Conservation (phyloP, 2,329 filamentous ascomycete species). For the Trichoderma citrinoviride region DNA sequence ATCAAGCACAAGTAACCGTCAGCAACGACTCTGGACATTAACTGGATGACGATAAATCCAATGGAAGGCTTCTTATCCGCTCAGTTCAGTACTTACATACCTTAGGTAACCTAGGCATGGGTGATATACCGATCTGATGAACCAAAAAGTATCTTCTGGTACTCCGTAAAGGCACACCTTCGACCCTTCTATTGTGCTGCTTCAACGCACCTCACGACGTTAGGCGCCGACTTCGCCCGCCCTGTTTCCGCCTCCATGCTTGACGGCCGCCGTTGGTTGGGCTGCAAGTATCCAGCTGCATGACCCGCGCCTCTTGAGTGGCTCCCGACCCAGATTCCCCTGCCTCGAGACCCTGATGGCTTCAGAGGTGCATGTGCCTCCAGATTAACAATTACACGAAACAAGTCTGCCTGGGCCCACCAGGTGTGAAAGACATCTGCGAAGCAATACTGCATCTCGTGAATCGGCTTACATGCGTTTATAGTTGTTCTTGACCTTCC, state of each 20-base stretch:
- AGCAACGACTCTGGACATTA: no score
- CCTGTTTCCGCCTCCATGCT: not conserved
- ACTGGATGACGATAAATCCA: no score
- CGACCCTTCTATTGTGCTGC: no score
- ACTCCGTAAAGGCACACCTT: no score
- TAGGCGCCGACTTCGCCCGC: not conserved
- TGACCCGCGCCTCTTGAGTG: not conserved
- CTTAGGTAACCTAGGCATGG: no score
- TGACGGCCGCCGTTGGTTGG: not conserved
- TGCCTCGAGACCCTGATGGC: not conserved
- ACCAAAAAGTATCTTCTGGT: no score
- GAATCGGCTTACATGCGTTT: not conserved
- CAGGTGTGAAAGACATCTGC: no score
- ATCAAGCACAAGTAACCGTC: no score
- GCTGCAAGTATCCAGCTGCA: conserved; percentile 12
- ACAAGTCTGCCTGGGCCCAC: not conserved
- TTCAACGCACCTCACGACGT: not conserved
- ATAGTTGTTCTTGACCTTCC: not conserved
- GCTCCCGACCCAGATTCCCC: not conserved
- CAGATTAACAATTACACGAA: not conserved
- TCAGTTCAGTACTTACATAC: no score
- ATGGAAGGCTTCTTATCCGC: no score
- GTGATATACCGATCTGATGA: no score
- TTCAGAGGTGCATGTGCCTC: not conserved
- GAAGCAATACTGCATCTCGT: no score